Percentiles rank a stretch among this genome's conserved stretches.
Evolutionary conservation across 2,329 filamentous ascomycete genomes (phyloP).

Genomic region (Dactylonectria macrodidyma): DNA sequence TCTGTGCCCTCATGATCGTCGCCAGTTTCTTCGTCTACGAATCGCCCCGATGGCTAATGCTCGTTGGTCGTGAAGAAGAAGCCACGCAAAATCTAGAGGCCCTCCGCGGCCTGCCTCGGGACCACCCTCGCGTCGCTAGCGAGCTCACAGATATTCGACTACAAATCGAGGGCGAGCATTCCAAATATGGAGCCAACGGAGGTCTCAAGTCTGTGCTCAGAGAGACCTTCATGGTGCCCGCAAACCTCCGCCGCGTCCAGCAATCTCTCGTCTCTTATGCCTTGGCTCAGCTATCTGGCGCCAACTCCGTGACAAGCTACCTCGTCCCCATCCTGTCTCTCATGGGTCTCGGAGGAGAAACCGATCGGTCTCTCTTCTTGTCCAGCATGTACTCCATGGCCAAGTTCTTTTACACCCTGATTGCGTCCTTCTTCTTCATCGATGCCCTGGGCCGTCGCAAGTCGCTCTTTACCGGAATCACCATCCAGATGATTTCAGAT

Average conservation of each 20-base stretch:
- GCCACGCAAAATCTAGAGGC: conserved; percentile 35
- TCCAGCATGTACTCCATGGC: conserved; percentile 59
- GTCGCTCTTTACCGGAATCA: conserved; percentile 54
- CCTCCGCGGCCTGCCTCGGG: conserved; percentile 47
- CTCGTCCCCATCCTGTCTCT: conserved; percentile 59
- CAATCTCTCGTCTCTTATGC: conserved; percentile 56
- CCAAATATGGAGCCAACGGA: conserved; percentile 28
- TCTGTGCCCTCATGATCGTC: conserved; percentile 43
- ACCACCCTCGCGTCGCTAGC: conserved; percentile 43
- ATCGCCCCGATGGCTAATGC: conserved; percentile 54
- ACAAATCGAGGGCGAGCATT: conserved; percentile 37
- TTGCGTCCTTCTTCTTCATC: conserved; percentile 60
- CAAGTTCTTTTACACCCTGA: conserved; percentile 59
- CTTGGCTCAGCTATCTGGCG: conserved; percentile 60
- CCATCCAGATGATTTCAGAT: conserved; percentile 57
- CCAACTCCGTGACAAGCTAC: conserved; percentile 61
- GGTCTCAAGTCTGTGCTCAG: conserved; percentile 46
- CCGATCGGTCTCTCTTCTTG: conserved; percentile 54
- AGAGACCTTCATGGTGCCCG: conserved; percentile 55
- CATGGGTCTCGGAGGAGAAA: conserved; percentile 42
- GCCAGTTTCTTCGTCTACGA: conserved; percentile 55
- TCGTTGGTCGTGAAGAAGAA: conserved; percentile 49
- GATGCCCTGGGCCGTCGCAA: conserved; percentile 59
- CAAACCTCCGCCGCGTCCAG: conserved; percentile 58
- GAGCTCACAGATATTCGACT: conserved; percentile 51